Evolutionary conservation across 2,329 filamentous ascomycete species (phyloP).

Genomic region (Diaporthe helianthi): DNA sequence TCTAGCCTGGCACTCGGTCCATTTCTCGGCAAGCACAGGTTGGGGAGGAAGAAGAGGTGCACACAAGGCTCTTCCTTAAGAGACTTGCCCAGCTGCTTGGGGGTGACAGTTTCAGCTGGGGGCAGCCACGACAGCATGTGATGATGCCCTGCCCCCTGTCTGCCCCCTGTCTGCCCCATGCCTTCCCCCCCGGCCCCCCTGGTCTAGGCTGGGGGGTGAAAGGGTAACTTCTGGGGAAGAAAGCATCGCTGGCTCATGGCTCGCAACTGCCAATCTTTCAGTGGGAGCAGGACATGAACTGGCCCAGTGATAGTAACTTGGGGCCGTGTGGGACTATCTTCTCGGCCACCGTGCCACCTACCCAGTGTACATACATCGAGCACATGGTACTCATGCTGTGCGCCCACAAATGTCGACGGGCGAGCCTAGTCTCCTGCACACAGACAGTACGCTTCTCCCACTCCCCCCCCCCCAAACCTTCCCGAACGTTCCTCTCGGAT

Average conservation of each 20-base stretch:
- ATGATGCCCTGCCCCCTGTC: neutral
- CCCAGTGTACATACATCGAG: slow-evolving; percentile 16
- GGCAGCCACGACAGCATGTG: neutral
- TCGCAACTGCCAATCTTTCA: neutral
- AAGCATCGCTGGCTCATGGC: neutral
- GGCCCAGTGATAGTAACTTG: neutral
- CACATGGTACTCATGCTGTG: slow-evolving; percentile 30
- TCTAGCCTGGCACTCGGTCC: slow-evolving; percentile 15
- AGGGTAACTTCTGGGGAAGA: too few species aligned
- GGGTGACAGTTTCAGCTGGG: slow-evolving; percentile 14
- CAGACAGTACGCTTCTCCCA: neutral
- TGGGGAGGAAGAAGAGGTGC: neutral
- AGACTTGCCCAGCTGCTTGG: neutral
- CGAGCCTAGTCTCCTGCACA: neutral
- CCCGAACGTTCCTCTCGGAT: slow-evolving; percentile 11
- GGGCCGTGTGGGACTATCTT: neutral
- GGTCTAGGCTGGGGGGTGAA: neutral
- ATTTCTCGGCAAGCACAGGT: slow-evolving; percentile 13
- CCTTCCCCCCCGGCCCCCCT: neutral
- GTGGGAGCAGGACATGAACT: neutral
- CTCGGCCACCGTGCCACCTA: neutral
- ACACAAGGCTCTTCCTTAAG: neutral
- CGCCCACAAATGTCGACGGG: slow-evolving; percentile 8
- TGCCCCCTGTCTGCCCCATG: too few species aligned
- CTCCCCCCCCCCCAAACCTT: too few species aligned